Base-by-base conservation (phyloP, 768 basidiomycete genomes). In the Amanita jacksonii region DNA sequence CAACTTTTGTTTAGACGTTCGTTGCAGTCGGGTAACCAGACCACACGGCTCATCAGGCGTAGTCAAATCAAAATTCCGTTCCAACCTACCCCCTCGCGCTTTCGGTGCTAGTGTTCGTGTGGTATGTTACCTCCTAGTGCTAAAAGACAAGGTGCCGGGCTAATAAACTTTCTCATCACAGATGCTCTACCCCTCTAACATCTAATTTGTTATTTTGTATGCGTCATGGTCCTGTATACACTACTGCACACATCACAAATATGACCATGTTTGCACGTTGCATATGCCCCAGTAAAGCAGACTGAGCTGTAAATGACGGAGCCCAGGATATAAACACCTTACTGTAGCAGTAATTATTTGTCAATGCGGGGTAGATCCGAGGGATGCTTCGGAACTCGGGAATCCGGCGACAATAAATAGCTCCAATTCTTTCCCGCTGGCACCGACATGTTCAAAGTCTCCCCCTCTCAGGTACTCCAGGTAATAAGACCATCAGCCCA, bases 61-160 rank as follows among this genome's bases (percentile, higher is more conserved):
- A 56, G 93, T 97, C 56, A 92, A 93, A 70, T 82, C 88, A 68
- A 96, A 96, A 76, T 97, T 97, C 79, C 73, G 75, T 51, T 78
- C 79, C 57, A 98, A 98, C 77, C 81, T 98, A 54, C 93, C 94
- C 53, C 89, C 94, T 51, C 84, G 84, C 56, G 78, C 85, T 49
- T 96, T 98, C 64, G 94, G 93, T 67, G 92, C 91, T 45, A 76
- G 77, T 57, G 84, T 91, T 62, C 84, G 91, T 63, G 74, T 94
- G 65, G 90, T 94, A 67, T 53, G 86, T 78, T 43, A 37, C 25
- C 12, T 13, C 25, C 13, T 18, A 16, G 5, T 47, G 9, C 46
- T 42, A 5, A 34, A 47, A 15, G 22, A 41, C 18, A 39, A n/a
- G 51, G 22, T 37, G 19, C 36, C 49, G 10, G 49, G 13, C 16